phyloP scores from a whole-genome alignment of 2,329 filamentous ascomycete species.

The Tolypocladium paradoxum region DNA sequence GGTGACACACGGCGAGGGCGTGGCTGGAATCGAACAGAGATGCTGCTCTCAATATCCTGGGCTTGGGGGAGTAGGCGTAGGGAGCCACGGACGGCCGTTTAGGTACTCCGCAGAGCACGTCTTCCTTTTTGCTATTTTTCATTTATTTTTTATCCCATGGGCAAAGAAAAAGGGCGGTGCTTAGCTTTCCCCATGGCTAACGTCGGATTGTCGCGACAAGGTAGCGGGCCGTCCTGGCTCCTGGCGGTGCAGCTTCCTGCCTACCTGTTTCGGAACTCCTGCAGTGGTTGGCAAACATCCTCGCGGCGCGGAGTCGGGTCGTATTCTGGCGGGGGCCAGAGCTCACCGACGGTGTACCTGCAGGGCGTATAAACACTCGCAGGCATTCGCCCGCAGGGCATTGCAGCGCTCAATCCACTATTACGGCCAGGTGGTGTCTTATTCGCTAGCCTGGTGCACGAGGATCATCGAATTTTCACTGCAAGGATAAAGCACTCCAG shows the following conservation, averaged over 20 bases:
- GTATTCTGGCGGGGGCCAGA: too few species aligned
- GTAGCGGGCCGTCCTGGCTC: neutral
- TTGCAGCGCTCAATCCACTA: neutral
- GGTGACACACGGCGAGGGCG: conserved; percentile 2
- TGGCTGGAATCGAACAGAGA: neutral
- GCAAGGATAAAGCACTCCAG: neutral
- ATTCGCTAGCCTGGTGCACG: neutral
- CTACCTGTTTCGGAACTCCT: neutral
- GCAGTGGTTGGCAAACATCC: neutral
- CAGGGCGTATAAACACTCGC: too few species aligned
- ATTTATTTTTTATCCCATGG: neutral
- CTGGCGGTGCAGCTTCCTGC: neutral
- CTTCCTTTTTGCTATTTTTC: neutral
- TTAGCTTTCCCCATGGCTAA: neutral
- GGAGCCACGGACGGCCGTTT: neutral
- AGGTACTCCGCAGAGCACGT: too few species aligned
- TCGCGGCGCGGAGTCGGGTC: neutral
- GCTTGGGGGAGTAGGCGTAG: neutral
- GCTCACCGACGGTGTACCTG: neutral
- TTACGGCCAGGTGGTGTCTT: too few species aligned
- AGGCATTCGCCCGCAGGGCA: neutral
- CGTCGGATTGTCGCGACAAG: neutral
- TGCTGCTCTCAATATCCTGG: neutral
- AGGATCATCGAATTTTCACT: neutral
- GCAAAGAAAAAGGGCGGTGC: neutral